Conservation (phyloP, 2,329 filamentous ascomycete species). For the Talaromyces sp. region DNA sequence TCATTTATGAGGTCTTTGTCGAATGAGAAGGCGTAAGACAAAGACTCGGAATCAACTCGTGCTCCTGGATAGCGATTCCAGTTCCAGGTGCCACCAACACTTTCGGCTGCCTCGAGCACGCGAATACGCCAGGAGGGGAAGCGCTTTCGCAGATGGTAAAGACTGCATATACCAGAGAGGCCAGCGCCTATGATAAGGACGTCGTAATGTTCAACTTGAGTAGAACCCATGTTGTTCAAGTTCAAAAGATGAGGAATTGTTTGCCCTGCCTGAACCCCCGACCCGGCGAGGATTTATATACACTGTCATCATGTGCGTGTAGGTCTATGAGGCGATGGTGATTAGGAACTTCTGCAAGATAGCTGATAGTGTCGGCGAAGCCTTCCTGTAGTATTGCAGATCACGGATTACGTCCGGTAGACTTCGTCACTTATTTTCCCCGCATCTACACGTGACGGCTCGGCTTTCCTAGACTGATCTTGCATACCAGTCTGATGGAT, state of each 20-base stretch:
- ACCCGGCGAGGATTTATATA: neutral
- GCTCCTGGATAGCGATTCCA: slow-evolving; percentile 53
- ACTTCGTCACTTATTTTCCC: neutral
- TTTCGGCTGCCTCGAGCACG: slow-evolving; percentile 17
- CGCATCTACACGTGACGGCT: slow-evolving; percentile 8
- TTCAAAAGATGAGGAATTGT: neutral
- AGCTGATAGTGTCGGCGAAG: slow-evolving; percentile 7
- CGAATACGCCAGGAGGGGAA: slow-evolving; percentile 16
- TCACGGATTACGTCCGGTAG: neutral
- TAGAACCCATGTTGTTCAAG: slow-evolving; percentile 9
- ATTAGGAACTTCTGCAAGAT: neutral
- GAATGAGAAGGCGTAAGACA: slow-evolving; percentile 44
- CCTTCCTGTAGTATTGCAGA: slow-evolving; percentile 1
- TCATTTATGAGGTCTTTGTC: slow-evolving; percentile 26
- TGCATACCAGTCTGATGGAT: no score
- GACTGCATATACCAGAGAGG: slow-evolving; percentile 41
- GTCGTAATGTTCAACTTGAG: slow-evolving; percentile 29
- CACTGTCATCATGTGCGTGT: neutral
- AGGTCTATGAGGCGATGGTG: neutral
- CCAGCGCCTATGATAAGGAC: slow-evolving; percentile 53
- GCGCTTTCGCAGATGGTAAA: slow-evolving; percentile 16
- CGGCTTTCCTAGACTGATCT: slow-evolving; percentile 5
- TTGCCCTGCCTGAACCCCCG: neutral
- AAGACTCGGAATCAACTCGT: slow-evolving; percentile 52
- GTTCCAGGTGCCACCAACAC: slow-evolving; percentile 52